Conservation (phyloP, 257 asterid genomes). For the Henckelia pumila region DNA sequence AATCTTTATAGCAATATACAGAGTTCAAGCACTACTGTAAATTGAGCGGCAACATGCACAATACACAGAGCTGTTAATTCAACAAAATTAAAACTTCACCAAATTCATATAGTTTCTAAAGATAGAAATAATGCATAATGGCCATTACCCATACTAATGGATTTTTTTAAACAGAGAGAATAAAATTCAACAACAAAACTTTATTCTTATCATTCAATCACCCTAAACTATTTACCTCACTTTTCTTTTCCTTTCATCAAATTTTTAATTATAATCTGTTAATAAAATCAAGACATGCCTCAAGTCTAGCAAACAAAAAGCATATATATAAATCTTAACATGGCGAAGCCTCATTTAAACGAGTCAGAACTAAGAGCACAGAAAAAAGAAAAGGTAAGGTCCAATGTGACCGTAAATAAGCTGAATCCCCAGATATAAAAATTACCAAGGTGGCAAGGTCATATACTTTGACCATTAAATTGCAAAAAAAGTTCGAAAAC, state of each 20-base stretch:
- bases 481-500: neutral
- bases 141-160: no score
- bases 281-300: neutral
- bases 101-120: neutral
- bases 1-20: slow-evolving; percentile 19
- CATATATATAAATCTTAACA: neutral
- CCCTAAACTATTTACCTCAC: neutral
- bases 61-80: neutral
- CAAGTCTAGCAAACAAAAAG: neutral
- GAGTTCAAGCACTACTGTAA: neutral
- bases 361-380: neutral
- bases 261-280: neutral
- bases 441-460: no score
- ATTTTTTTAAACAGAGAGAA: no score
- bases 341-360: neutral
- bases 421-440: no score
- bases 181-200: no score
- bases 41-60: neutral
- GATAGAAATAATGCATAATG: neutral
- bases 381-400: no score
- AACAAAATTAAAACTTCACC: neutral
- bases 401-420: no score
- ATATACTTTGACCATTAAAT: no score
- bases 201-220: neutral
- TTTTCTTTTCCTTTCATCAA: neutral